Base-by-base conservation (phyloP, 768 basidiomycete species). In the Mycena latifolia region DNA sequence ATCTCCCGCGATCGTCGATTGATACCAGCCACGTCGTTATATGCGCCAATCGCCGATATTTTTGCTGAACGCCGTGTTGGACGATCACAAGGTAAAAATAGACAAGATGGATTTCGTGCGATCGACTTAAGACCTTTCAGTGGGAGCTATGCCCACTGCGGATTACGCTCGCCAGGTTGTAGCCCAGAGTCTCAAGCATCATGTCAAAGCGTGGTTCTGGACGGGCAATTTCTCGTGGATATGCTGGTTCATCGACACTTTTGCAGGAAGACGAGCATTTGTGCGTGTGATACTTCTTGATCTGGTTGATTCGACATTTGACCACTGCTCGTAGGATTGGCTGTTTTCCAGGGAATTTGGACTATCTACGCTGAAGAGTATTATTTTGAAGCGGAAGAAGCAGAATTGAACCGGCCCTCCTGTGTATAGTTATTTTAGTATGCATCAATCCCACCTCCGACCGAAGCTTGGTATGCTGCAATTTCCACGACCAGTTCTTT, bases 221-320 rank as follows among this genome's bases (percentile, higher is more conserved):
- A 52, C 51, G 3, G 73, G 71, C 25, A 63, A 55, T 22, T 59
- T 52, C 27, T 62, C 69, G 0, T 62, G 54, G 31, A 15, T 58
- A 25, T 60, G 63, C 37, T 74, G 73, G 73, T 45, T 74, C n/a
- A 31, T 71, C 47, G 64, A 63, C 47, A 66, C 67, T 0, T 74
- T 74, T 27, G 28, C 62, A 12, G 65, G 66, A 6, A 57, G 66
- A 56, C 57, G 29, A 22, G 53, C 54, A 29, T 69, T 72, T 28
- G 73, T 69, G 35, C 33, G 71, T 70, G 14, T 5, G 28, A n/a
- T n/a, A n/a, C 12, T 33, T n/a, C 14, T 17, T 43, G n/a, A 25
- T 9, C 10, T 12, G 8, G 5, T 35, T 6, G 33, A 35, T 55
- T 5, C 1, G 8, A 35, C 17, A 35, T 43, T 37, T 61, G 24